Conservation (phyloP, 2,329 filamentous ascomycete genomes). For the Alternaria solani region DNA sequence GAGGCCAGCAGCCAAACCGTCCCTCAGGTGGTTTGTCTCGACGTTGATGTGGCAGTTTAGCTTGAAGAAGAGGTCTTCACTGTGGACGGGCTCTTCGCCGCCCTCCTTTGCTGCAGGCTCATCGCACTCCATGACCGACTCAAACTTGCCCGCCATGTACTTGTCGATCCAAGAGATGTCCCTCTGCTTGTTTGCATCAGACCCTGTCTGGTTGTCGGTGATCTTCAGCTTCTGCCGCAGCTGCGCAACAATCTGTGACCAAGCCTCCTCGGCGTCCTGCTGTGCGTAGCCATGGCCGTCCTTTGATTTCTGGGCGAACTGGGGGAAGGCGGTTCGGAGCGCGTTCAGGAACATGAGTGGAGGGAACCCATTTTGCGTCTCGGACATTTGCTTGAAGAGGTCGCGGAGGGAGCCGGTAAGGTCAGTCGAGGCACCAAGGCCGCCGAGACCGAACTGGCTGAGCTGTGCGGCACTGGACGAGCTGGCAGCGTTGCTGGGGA, state of each 20-base stretch:
- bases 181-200: slow-evolving; percentile 42
- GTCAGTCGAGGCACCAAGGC: slow-evolving; percentile 69
- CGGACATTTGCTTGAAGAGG: slow-evolving; percentile 87
- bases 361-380: slow-evolving; percentile 86
- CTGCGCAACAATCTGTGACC: slow-evolving; percentile 91
- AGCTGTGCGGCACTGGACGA: slow-evolving; percentile 45
- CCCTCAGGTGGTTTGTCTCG: slow-evolving; percentile 86
- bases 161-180: slow-evolving; percentile 83
- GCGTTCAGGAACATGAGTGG: slow-evolving; percentile 84
- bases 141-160: slow-evolving; percentile 85
- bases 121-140: slow-evolving; percentile 81
- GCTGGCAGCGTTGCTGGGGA: slow-evolving; percentile 37
- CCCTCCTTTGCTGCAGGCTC: slow-evolving; percentile 77
- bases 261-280: slow-evolving; percentile 97
- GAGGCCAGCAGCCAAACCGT: slow-evolving; percentile 83
- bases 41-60: slow-evolving; percentile 94
- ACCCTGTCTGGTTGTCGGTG: slow-evolving; percentile 57
- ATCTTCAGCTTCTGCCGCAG: slow-evolving; percentile 79
- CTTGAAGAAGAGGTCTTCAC: slow-evolving; percentile 83
- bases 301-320: slow-evolving; percentile 90
- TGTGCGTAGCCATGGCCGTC: slow-evolving; percentile 89
- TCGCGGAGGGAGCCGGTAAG: slow-evolving; percentile 79
- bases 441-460: slow-evolving; percentile 64
- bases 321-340: slow-evolving; percentile 81
- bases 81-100: slow-evolving; percentile 73